Evolutionary conservation across 139 green algal genomes (phyloP), one percentile per base, ranked within the genome.

Genomic region (Parachlorella kessleri): DNA sequence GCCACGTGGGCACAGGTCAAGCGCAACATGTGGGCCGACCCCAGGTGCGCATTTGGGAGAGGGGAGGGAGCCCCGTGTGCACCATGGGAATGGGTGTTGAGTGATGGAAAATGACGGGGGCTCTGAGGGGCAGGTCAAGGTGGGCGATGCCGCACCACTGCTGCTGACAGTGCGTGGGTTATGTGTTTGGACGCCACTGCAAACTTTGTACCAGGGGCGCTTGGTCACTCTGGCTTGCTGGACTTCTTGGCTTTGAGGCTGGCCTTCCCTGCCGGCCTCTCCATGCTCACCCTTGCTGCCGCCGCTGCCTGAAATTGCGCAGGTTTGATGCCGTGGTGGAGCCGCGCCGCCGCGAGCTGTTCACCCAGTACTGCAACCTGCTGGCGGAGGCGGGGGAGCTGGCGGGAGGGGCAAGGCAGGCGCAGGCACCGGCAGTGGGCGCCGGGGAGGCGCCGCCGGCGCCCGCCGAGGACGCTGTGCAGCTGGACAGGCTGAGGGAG

Each of bases 271-370:
- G 0, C 35, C 41, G 26, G 0, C 33, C 0, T 33, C 39, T 2
- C 74, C 3, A 32, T 55, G 14, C 23, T 35, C 32, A 3, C 14
- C 24, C 38, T 6, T 30, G 63, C 26, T 24, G 30, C 67, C 74
- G 80, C 54, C 54, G 76, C 1, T 64, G 39, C n/a, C 8, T 36
- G 28, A 72, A 79, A 32, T 68, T 73, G 24, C 54, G 75, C 75
- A 73, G 64, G 37, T 89, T 83, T 35, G 71, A 70, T 33, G 75
- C 83, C 2, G 39, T 90, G 53, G 70, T 78, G 10, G 79, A 86
- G 68, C 14, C 33, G 21, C 39, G 73, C 9, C 71, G 82, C 39
- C 35, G 48, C 35, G 54, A 77, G 73, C 72, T 90, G 59, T 90
- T 82, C 59, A 69, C 67, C 18, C 66, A 80, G 36, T 82, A 74